Evolutionary conservation across 495 filamentous ascomycete species (phyloP), one percentile per base, ranked within the genome.

Genomic region (Penicillium samsonianum): DNA sequence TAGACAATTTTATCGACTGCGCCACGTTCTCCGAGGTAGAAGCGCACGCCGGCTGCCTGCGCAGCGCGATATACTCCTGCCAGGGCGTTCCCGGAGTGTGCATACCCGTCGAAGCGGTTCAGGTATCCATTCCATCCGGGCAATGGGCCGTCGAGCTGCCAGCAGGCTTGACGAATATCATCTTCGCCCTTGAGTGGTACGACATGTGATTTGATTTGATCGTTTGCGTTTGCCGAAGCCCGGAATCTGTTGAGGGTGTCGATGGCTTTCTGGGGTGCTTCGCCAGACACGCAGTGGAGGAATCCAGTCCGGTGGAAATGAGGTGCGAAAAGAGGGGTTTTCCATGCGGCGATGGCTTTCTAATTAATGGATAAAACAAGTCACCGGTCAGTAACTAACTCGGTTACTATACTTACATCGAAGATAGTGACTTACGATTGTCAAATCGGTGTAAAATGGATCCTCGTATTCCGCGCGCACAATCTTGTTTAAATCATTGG

Each of bases 241-340:
- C 74, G 73, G 26, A 80, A 79, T 42, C 77, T 72, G 16, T 74
- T 58, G 2, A 82, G 65, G 0, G 76, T 78, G n/a, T 65, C 73
- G 43, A 73, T 65, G 25, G 78, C 77, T 58, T 82, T 78, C 30
- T 77, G 59, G 2, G 78, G 73, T 2, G 80, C 81, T 16, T 65
- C 67, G 16, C 69, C 67, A 5, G 80, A 80, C 20, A 75, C 74
- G 40, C 75, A 77, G 56, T 81, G 75, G 9, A 85, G 70, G 55
- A 81, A 83, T 12, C 82, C 82, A 12, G 75, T 78, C 57, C 81
- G 76, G 62, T 82, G 78, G 57, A 78, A 85, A 59, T 83, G 68
- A 5, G 79, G 77, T 5, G 74, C 73, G 59, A 80, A 83, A 7
- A 80, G 67, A 22, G 80, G 77, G 7, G 74, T 73, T 60, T 78